These are phyloP conservation scores for Aspergillus luchuensis DNA, from an alignment of 2,329 filamentous ascomycete genomes.

Conservation along the genomic window DNA sequence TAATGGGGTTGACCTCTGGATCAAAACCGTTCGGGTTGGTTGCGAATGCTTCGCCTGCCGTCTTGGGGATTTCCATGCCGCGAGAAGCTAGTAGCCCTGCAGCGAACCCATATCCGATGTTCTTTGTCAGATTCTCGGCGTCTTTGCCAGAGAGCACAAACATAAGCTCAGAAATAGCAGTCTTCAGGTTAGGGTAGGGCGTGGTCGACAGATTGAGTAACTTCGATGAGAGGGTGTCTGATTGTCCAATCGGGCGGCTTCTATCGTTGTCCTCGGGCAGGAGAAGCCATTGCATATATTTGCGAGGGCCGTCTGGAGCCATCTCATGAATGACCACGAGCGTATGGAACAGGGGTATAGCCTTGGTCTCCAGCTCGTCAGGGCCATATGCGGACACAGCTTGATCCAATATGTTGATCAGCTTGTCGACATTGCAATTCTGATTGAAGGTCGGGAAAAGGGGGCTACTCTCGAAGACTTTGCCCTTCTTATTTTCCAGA, in stretches of 20 bases:
- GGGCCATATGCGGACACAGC: slow-evolving; percentile 66
- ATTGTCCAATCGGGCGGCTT: slow-evolving; percentile 73
- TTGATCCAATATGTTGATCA: slow-evolving; percentile 70
- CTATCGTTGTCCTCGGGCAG: slow-evolving; percentile 79
- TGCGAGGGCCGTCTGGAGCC: slow-evolving; percentile 64
- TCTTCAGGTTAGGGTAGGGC: slow-evolving; percentile 71
- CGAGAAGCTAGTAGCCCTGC: slow-evolving; percentile 86
- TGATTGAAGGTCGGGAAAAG: slow-evolving; percentile 68
- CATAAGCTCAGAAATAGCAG: slow-evolving; percentile 74
- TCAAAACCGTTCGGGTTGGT: slow-evolving; percentile 29
- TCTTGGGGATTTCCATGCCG: slow-evolving; percentile 74
- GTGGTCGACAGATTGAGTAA: slow-evolving; percentile 78
- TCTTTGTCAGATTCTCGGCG: slow-evolving; percentile 76
- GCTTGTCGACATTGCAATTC: slow-evolving; percentile 61
- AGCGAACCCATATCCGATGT: slow-evolving; percentile 93
- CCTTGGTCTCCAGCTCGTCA: slow-evolving; percentile 69
- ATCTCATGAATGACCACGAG: slow-evolving; percentile 70
- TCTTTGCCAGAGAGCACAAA: slow-evolving; percentile 86
- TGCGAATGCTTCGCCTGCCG: slow-evolving; percentile 59
- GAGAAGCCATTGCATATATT: slow-evolving; percentile 65
- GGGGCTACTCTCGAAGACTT: slow-evolving; percentile 48
- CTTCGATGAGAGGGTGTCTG: slow-evolving; percentile 71
- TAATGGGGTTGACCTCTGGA: slow-evolving; percentile 72
- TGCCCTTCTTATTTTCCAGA: slow-evolving; percentile 57
- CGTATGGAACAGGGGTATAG: slow-evolving; percentile 73